phyloP scores from a whole-genome alignment of 192 early-diverging fungal species.

The Neocallimastix lanati region DNA sequence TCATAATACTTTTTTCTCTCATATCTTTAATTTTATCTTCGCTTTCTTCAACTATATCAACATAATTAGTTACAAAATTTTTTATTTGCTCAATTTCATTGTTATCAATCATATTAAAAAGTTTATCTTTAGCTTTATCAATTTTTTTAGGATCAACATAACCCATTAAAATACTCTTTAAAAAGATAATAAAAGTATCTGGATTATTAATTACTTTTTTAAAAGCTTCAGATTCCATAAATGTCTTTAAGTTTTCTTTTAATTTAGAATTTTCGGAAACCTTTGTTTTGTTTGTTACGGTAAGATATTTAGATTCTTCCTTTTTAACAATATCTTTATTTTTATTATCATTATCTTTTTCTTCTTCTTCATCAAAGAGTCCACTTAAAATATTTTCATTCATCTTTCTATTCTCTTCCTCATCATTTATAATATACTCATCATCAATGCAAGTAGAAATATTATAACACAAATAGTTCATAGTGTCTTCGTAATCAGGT shows the following conservation, averaged over 20 bases:
- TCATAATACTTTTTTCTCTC: neutral
- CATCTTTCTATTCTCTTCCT: neutral
- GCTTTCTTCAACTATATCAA: neutral
- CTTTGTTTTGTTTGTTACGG: no score
- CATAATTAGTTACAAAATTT: neutral
- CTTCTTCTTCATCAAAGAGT: neutral
- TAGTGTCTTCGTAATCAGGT: neutral
- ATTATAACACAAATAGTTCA: neutral
- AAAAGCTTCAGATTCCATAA: no score
- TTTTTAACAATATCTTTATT: no score
- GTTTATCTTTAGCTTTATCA: neutral
- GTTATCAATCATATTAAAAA: neutral
- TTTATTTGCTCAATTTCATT: neutral
- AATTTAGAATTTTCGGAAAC: no score
- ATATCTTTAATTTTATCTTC: neutral
- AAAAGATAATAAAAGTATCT: neutral
- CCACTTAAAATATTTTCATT: neutral
- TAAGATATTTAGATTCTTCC: no score
- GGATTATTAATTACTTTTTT: no score
- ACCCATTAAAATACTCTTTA: neutral
- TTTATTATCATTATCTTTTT: neutral
- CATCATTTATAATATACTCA: neutral
- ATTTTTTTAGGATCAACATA: neutral
- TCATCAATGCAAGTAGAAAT: neutral
- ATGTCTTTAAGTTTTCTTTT: no score